phyloP scores from a whole-genome alignment of 345 rosid species.

The Psidium friedrichsthalianum region DNA sequence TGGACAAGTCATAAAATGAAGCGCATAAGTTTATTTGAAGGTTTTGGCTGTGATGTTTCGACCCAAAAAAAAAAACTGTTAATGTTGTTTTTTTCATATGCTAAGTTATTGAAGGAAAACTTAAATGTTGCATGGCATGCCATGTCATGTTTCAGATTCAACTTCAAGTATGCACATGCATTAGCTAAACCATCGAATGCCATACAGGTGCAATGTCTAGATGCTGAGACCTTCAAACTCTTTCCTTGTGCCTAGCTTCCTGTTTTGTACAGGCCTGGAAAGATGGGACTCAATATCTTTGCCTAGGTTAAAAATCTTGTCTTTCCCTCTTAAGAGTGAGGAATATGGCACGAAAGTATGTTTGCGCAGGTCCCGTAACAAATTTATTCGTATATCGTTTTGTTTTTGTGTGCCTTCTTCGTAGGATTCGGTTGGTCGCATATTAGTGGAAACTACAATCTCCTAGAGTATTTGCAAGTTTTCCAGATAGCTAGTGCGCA shows the following conservation, averaged over 20 bases:
- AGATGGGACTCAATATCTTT: background rate
- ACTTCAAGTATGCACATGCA: background rate
- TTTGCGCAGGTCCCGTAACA: background rate
- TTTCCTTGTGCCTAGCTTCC: background rate
- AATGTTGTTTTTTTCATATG: background rate
- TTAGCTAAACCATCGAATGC: background rate
- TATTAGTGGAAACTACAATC: background rate
- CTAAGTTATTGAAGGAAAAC: background rate
- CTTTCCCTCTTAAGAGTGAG: background rate
- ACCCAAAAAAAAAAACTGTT: background rate
- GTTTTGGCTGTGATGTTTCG: background rate
- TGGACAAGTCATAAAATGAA: background rate
- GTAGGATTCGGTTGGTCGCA: background rate
- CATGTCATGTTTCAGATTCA: background rate
- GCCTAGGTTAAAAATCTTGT: background rate
- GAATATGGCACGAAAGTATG: background rate
- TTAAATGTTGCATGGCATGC: background rate
- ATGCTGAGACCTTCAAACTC: background rate
- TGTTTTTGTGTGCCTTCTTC: background rate
- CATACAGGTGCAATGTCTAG: background rate
- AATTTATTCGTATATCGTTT: background rate
- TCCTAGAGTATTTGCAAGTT: background rate
- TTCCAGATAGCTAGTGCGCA: background rate
- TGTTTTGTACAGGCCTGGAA: background rate
- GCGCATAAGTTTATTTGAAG: background rate